A percentile compares a stretch with the other conserved stretches of the same genome.
These are phyloP conservation scores for Omphalotus olearius DNA, from an alignment of 1,284 basidiomycete species.

Conservation along the genomic window DNA sequence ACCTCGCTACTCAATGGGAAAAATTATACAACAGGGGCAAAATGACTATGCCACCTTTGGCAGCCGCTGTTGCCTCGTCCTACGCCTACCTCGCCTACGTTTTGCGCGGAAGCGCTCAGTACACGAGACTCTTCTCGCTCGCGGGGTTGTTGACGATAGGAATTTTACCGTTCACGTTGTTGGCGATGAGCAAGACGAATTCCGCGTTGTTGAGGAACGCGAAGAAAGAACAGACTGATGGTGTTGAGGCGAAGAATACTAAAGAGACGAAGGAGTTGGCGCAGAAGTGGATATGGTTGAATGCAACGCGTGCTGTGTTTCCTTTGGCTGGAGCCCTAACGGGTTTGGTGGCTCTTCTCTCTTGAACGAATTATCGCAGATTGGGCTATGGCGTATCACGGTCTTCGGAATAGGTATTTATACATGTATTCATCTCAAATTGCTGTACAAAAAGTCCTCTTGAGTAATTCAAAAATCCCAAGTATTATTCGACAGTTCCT, in stretches of 20 bases:
- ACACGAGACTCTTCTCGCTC: background rate
- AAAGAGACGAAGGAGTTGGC: background rate
- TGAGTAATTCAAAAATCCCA: no score
- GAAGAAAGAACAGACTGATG: background rate
- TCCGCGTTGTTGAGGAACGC: background rate
- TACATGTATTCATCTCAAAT: no score
- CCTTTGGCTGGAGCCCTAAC: background rate
- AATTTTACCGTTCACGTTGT: constrained; percentile 7
- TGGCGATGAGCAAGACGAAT: constrained; percentile 6
- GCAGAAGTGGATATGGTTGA: constrained; percentile 4
- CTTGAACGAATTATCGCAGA: background rate
- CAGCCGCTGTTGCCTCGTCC: background rate
- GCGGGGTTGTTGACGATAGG: constrained; percentile 1
- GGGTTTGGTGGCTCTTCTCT: background rate
- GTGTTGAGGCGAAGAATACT: background rate
- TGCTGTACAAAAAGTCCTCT: no score
- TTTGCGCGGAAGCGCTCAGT: background rate
- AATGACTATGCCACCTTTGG: background rate
- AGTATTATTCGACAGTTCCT: no score
- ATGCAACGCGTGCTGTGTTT: background rate
- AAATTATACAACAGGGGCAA: constrained; percentile 2
- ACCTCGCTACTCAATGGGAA: background rate
- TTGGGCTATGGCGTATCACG: no score
- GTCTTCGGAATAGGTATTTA: no score
- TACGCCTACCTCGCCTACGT: constrained; percentile 2